Base-by-base conservation (phyloP, 2,329 filamentous ascomycete genomes). In the Thermoascus crustaceus region DNA sequence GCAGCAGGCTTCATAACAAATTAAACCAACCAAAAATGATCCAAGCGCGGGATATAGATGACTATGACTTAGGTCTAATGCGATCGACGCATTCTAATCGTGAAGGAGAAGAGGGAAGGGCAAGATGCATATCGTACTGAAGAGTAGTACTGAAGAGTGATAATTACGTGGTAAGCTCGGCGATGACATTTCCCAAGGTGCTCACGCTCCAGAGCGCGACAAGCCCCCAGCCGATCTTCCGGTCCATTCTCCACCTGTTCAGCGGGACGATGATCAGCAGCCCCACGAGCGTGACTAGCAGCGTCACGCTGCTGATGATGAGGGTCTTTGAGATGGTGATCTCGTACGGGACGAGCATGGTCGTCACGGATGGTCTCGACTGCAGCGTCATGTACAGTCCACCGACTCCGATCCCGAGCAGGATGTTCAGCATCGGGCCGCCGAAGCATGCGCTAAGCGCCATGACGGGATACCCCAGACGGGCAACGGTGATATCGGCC, bases 401-500 rank as follows among this genome's bases (percentile, higher is more conserved):
- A 17, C 83, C 84, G 3, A 96, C 69, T n/a, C 91, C 91, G 34
- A 98, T 88, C 0, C 91, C 91, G 3, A 98, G 75, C 0, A 98
- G 67, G 43, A 98, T 98, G 51, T 98, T 98, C 25, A 98, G 75
- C 86, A 98, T 89, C 0, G 91, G 91, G 0, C 91, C 93, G n/a
- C 91, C 91, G 57, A 98, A 95, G 57, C 91, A 98, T 4, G 91
- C 91, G 21, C 85, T 88, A 25, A 82, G 65, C 1, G 91, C 91
- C 91, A 98, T 98, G 43, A 98, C 87, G 0, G 91, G 91, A 60
- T 88, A 95, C 2, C 91, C 91, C 2, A 98, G 76, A 21, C 85
- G 78, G 3, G 91, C 91, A 23, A 98, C 84, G 0, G 91, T 98
- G 35, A 96, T 84, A 56, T 98, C 84, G 10, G 91, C 89, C 7